phyloP scores from a whole-genome alignment of 2,329 filamentous ascomycete species.

The Beauveria bassiana region DNA sequence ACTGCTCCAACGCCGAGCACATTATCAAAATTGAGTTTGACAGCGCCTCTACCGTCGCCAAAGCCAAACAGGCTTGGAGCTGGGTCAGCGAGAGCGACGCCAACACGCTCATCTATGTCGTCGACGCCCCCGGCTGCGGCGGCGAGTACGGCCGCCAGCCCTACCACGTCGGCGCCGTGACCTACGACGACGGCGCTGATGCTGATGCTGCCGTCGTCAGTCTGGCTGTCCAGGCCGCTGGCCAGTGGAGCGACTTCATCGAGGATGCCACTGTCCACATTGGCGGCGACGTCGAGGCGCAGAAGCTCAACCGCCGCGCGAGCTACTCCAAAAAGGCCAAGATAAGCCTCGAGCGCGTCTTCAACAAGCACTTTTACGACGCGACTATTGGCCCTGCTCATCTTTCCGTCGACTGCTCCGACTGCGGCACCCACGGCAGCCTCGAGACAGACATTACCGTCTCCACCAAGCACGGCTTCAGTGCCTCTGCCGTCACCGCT shows the following conservation, averaged over 20 bases:
- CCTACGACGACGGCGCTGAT: background rate
- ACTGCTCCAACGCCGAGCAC: conserved; percentile 9
- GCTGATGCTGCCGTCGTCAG: background rate
- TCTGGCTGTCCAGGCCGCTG: background rate
- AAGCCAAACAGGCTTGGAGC: conserved; percentile 5
- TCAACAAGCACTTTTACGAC: conserved; percentile 13
- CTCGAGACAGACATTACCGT: conserved; percentile 10
- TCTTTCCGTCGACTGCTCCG: conserved; percentile 11
- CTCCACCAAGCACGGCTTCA: conserved; percentile 11
- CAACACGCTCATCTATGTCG: conserved; percentile 10
- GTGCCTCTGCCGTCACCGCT: conserved; percentile 7
- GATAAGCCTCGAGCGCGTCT: conserved; percentile 11
- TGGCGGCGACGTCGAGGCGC: background rate
- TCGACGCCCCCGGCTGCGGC: conserved; percentile 8
- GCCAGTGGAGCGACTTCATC: conserved; percentile 8
- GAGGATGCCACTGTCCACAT: conserved; percentile 10
- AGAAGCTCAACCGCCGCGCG: background rate
- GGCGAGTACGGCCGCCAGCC: conserved; percentile 9
- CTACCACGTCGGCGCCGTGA: conserved; percentile 5
- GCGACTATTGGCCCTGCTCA: conserved; percentile 11
- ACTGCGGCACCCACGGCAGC: conserved; percentile 11
- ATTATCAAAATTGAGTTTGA: conserved; percentile 2
- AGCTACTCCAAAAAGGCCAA: conserved; percentile 12
- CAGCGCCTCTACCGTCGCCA: background rate
- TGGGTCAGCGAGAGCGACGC: conserved; percentile 5